A percentile compares a stretch with the other conserved stretches of the same genome.
Conservation (phyloP, 768 basidiomycete species). For the Suillus tomentosus region DNA sequence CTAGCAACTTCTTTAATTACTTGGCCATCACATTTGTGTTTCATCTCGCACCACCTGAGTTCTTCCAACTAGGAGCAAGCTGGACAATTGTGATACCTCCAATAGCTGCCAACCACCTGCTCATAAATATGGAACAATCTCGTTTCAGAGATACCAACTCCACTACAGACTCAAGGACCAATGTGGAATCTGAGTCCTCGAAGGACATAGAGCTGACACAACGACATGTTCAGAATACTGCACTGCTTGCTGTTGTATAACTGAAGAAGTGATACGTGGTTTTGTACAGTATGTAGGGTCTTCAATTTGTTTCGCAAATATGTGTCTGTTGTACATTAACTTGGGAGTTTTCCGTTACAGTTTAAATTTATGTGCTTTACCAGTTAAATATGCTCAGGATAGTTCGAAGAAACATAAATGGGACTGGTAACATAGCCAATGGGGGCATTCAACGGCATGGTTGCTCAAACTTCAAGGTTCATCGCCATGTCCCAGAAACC, state of each 20-base stretch:
- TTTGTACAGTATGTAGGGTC: neutral
- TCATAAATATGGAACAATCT: conserved; percentile 10
- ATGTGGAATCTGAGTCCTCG: neutral
- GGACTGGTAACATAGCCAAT: neutral
- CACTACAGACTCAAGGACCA: neutral
- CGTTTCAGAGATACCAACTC: neutral
- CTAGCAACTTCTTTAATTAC: conserved; percentile 7
- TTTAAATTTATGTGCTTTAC: neutral
- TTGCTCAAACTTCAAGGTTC: conserved; percentile 27
- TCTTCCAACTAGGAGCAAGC: neutral
- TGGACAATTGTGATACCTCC: conserved; percentile 9
- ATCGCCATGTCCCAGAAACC: conserved; percentile 85
- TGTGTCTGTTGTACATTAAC: neutral
- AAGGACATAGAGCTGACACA: neutral
- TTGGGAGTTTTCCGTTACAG: neutral
- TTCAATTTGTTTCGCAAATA: neutral
- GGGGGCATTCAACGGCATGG: neutral
- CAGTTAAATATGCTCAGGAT: neutral
- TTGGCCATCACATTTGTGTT: neutral
- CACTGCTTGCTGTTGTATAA: neutral
- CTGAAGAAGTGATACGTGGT: neutral
- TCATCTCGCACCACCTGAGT: conserved; percentile 1
- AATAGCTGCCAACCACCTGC: conserved; percentile 7
- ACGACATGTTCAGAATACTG: neutral
- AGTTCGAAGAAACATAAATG: neutral